phyloP scores from a whole-genome alignment of 2,329 filamentous ascomycete genomes.

The Shiraia bambusicola region DNA sequence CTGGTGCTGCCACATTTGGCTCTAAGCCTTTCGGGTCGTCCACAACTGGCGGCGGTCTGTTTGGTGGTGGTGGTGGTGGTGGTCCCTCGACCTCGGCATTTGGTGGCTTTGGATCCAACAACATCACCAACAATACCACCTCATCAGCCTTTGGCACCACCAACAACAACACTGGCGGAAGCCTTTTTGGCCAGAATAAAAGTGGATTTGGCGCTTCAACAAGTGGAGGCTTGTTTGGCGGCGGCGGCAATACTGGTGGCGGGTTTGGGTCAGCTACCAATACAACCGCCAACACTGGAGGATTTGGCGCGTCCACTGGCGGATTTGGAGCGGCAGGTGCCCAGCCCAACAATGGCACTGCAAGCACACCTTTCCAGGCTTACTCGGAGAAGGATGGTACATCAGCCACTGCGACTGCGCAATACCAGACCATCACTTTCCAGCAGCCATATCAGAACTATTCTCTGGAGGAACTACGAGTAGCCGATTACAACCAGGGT shows the following conservation, averaged over 20 bases:
- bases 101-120: constrained; percentile 25
- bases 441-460: constrained; percentile 83
- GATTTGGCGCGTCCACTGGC: constrained; percentile 33
- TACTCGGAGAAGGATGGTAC: constrained; percentile 70
- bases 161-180: constrained; percentile 30
- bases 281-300: constrained; percentile 25
- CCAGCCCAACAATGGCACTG: constrained; percentile 61
- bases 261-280: constrained; percentile 26
- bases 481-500: constrained; percentile 87
- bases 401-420: constrained; percentile 56
- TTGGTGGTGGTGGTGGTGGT: constrained; percentile 38
- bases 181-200: constrained; percentile 38
- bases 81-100: constrained; percentile 23
- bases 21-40: constrained; percentile 38
- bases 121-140: constrained; percentile 20
- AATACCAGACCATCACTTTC: constrained; percentile 79
- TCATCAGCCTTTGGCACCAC: constrained; percentile 29
- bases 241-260: constrained; percentile 28
- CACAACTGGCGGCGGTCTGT: constrained; percentile 39
- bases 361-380: constrained; percentile 64
- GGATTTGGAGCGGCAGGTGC: constrained; percentile 32
- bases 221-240: constrained; percentile 32
- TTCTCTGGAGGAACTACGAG: constrained; percentile 68
- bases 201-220: constrained; percentile 30
- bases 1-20: constrained; percentile 23